Evolutionary conservation across 2,329 filamentous ascomycete species (phyloP).

Genomic region (Calonectria montana): DNA sequence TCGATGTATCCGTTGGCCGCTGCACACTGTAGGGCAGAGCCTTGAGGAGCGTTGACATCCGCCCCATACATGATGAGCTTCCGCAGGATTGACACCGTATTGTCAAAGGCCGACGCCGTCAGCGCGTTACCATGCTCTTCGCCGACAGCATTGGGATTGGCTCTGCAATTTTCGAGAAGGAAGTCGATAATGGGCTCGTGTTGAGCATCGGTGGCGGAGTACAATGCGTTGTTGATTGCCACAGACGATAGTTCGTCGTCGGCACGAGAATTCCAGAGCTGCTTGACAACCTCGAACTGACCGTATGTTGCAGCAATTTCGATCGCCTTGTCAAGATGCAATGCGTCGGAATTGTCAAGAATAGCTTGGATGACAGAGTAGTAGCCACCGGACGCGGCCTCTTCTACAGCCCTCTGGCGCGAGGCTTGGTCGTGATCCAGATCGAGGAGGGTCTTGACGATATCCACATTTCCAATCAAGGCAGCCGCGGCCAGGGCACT

Average conservation of each 20-base stretch:
- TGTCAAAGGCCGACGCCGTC: slow-evolving; percentile 19
- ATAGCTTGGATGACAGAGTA: slow-evolving; percentile 3
- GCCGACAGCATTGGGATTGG: slow-evolving; percentile 10
- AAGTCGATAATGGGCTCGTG: slow-evolving; percentile 10
- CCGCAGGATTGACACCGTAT: neutral
- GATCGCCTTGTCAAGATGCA: slow-evolving; percentile 12
- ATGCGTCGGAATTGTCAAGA: neutral
- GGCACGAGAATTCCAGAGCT: slow-evolving; percentile 5
- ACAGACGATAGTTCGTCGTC: slow-evolving; percentile 9
- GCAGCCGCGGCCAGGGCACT: slow-evolving; percentile 23
- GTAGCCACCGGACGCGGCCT: slow-evolving; percentile 17
- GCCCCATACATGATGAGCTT: slow-evolving; percentile 6
- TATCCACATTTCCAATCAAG: slow-evolving; percentile 17
- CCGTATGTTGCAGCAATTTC: slow-evolving; percentile 32
- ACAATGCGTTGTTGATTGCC: slow-evolving; percentile 6
- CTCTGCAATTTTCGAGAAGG: slow-evolving; percentile 1
- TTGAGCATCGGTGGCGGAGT: slow-evolving; percentile 15
- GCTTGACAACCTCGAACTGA: slow-evolving; percentile 11
- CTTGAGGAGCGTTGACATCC: slow-evolving; percentile 11
- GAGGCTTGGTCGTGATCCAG: slow-evolving; percentile 13
- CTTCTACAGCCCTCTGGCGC: slow-evolving; percentile 19
- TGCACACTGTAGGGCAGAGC: slow-evolving; percentile 15
- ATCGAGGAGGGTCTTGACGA: slow-evolving; percentile 15
- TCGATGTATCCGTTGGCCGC: slow-evolving; percentile 18
- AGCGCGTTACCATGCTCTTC: slow-evolving; percentile 22